A percentile compares a stretch with the other conserved stretches of the same genome.
phyloP scores from a whole-genome alignment of 352 stramenopile species.

The Globisporangium okanoganense region DNA sequence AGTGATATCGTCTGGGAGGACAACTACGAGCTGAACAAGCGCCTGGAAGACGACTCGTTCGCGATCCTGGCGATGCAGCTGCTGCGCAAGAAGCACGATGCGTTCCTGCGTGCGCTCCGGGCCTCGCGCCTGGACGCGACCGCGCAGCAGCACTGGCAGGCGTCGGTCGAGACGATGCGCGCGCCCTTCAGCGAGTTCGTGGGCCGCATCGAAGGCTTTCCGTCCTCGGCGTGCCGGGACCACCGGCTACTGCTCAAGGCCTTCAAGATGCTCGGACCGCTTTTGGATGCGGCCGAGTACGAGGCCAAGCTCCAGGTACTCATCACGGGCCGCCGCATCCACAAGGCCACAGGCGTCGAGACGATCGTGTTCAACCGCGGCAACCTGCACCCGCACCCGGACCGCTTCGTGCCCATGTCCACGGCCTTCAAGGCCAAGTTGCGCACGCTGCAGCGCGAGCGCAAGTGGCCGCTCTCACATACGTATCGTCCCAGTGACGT shows the following conservation, averaged over 20 bases:
- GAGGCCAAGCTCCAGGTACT: conserved; percentile 49
- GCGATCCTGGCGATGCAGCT: conserved; percentile 30
- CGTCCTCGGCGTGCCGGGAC: conserved; percentile 23
- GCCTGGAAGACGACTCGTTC: conserved; percentile 25
- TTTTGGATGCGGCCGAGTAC: conserved; percentile 27
- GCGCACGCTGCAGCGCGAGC: conserved; percentile 21
- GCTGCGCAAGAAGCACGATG: conserved; percentile 50
- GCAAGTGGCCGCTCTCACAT: conserved; percentile 36
- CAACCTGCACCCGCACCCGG: conserved; percentile 52
- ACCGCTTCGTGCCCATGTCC: conserved; percentile 37
- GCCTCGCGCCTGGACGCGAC: conserved; percentile 31
- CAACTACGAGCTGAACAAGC: conserved; percentile 20
- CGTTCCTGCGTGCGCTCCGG: conserved; percentile 38
- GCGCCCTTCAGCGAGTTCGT: conserved; percentile 29
- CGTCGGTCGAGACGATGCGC: conserved; percentile 27
- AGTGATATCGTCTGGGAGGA: conserved; percentile 31
- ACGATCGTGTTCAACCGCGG: conserved; percentile 58
- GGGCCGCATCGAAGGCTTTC: conserved; percentile 14
- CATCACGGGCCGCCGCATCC: conserved; percentile 37
- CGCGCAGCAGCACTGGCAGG: conserved; percentile 37
- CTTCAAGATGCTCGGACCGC: conserved; percentile 26
- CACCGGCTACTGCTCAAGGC: conserved; percentile 53
- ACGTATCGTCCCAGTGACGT: conserved; percentile 35
- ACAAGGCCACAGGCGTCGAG: conserved; percentile 11
- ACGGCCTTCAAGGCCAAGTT: conserved; percentile 31